Percentiles rank a stretch among this genome's conserved stretches.
Conservation (phyloP, 129 eudicot species). For the Oenanthe sinensis region DNA sequence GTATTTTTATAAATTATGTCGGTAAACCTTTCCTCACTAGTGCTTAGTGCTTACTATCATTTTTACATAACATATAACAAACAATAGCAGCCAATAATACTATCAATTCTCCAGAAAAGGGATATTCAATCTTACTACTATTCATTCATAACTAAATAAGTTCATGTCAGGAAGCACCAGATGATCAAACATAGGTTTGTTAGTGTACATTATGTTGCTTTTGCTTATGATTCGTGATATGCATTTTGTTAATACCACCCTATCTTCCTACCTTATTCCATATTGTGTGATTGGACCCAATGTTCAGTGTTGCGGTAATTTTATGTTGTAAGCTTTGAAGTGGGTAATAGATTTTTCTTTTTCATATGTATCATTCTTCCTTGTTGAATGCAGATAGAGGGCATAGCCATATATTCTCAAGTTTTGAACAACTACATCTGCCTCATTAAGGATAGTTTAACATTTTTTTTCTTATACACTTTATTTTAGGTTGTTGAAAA, state of each 20-base stretch:
- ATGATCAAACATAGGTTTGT: not conserved
- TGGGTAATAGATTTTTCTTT: not conserved
- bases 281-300: not conserved
- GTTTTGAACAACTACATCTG: not conserved
- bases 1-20: not conserved
- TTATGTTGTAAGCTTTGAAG: not conserved
- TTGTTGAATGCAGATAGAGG: not conserved
- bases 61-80: not conserved
- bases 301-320: not conserved
- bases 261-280: not conserved
- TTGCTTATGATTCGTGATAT: not conserved
- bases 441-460: not conserved
- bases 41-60: not conserved
- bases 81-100: not conserved
- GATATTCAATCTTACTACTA: not conserved
- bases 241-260: not conserved
- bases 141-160: not conserved
- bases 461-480: not conserved
- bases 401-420: not conserved
- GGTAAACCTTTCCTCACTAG: not conserved
- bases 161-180: not conserved
- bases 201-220: not conserved
- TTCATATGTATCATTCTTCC: not conserved
- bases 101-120: not conserved
- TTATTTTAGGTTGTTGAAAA: slow-evolving; percentile 62